These are phyloP conservation scores for Ustilago cynodontis DNA, from an alignment of 1,284 basidiomycete genomes.

Conservation along the genomic window DNA sequence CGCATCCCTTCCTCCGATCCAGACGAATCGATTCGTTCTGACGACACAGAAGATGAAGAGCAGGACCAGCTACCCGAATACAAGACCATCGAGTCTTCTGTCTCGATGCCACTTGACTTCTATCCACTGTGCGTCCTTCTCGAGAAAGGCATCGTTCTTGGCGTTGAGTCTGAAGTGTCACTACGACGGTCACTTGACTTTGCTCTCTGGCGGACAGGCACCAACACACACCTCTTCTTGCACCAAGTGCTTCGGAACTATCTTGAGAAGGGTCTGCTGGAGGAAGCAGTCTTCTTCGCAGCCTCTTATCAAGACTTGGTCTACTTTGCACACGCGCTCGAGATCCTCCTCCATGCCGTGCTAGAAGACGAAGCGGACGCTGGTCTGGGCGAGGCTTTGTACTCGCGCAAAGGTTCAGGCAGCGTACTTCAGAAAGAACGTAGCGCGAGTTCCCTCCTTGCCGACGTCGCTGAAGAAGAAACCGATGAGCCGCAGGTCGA, in stretches of 20 bases:
- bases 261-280: constrained; percentile 72
- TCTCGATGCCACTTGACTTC: constrained; percentile 89
- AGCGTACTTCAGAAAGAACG: constrained; percentile 44
- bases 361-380: constrained; percentile 85
- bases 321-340: constrained; percentile 93
- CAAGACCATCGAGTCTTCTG: constrained; percentile 88
- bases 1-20: constrained; percentile 75
- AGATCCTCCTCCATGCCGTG: constrained; percentile 91
- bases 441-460: constrained; percentile 39
- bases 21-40: constrained; percentile 14
- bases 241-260: constrained; percentile 90
- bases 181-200: constrained; percentile 85
- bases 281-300: constrained; percentile 82
- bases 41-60: constrained; percentile 58
- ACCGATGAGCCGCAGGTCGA: constrained; percentile 6
- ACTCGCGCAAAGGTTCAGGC: constrained; percentile 35
- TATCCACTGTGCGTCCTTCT: constrained; percentile 96
- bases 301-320: constrained; percentile 87
- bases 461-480: constrained; percentile 44
- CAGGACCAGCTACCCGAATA: constrained; percentile 62
- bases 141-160: constrained; percentile 98
- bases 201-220: constrained; percentile 89
- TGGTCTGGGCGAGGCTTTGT: constrained; percentile 36
- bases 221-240: constrained; percentile 94
- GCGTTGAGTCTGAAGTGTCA: constrained; percentile 88